Base-by-base conservation (phyloP, 2,329 filamentous ascomycete genomes). In the Beauveria australis region DNA sequence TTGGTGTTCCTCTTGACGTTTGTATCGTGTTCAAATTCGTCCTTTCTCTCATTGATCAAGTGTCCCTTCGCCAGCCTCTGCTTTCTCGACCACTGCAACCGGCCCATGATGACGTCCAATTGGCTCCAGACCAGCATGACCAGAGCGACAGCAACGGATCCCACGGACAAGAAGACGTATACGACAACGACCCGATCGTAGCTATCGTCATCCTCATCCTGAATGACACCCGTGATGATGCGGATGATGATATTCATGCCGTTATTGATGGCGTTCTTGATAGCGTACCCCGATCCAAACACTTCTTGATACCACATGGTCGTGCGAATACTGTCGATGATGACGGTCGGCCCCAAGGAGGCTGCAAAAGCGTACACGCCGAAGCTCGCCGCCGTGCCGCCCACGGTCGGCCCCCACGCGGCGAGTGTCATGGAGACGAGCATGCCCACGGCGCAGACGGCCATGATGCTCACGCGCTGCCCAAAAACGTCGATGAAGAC, bases 201-300 rank as follows among this genome's bases (percentile, higher is more conserved):
- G 1, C 77, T 80, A 63, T 85, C 75, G 57, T 82, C 66, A 56
- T 85, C 81, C 3, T 73, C 73, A 60, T 87, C 84, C 64, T 87
- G 84, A 0, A 87, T 77, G 0, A 79, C 79, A 1, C 83, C 83
- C 0, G 81, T 79, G 22, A 85, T 72, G 48, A 86, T 78, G 0
- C 81, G 75, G 1, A 86, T 73, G 57, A 86, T 81, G 62, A 86
- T 84, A 62, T 76, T 84, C 81, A 85, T 85, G 33, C 78, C 79
- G 68, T 87, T 87, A 67, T 86, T 86, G 67, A 85, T 81, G 24
- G 80, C 80, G 41, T 86, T 79, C 62, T 87, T 87, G 60, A 85
- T 69, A 1, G 81, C 77, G 62, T 86, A 86, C 0, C 80, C 84
- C 0, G 81, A 80, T 0, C 83, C 84, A 61, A 86, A 87, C 0